Evolutionary conservation across 306 rosid species (phyloP).

Genomic region (Gynostemma pentaphyllum): DNA sequence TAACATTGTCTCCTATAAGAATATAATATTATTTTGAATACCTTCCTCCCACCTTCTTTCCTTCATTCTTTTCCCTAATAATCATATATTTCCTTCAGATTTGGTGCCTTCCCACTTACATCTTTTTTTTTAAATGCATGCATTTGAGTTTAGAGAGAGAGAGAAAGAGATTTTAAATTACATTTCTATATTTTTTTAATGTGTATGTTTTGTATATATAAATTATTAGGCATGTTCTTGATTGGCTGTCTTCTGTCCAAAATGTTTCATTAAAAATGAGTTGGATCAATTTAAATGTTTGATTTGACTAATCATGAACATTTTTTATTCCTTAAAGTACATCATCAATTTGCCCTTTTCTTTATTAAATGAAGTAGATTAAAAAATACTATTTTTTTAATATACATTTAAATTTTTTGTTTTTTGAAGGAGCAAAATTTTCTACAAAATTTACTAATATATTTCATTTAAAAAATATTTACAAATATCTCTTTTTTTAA

Average conservation of each 20-base stretch:
- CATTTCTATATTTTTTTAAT: background rate
- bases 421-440: too few relatives aligned
- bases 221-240: background rate
- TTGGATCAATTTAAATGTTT: background rate
- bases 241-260: background rate
- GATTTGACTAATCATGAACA: too few relatives aligned
- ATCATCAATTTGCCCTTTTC: too few relatives aligned
- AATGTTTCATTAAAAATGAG: background rate
- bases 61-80: background rate
- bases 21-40: background rate
- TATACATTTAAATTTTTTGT: too few relatives aligned
- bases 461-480: too few relatives aligned
- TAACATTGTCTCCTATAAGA: background rate
- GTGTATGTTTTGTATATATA: background rate
- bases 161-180: background rate
- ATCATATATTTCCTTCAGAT: background rate
- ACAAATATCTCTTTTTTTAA: too few relatives aligned
- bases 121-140: background rate
- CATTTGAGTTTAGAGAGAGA: background rate
- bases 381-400: too few relatives aligned
- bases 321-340: too few relatives aligned
- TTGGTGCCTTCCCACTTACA: conserved; percentile 10
- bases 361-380: too few relatives aligned
- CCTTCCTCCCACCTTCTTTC: conserved; percentile 9
- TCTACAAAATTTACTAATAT: too few relatives aligned